Evolutionary conservation across 257 asterid genomes (phyloP).

Genomic region (Solanum bulbocastanum): DNA sequence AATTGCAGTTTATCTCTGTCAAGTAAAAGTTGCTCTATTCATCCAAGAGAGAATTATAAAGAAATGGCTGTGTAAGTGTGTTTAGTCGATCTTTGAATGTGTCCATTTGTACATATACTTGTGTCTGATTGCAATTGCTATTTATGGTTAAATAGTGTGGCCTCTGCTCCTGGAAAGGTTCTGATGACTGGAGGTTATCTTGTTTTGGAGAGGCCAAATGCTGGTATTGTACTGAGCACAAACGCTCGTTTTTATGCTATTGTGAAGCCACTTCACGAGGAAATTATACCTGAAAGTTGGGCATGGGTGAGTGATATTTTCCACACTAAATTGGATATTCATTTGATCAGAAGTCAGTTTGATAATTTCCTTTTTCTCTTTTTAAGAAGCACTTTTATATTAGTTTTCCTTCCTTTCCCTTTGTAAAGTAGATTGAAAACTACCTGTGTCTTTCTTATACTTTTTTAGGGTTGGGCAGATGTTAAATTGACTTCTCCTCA

Average conservation of each 20-base stretch:
- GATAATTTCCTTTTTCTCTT: background rate
- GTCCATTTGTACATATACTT: background rate
- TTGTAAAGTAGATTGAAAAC: background rate
- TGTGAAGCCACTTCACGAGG: conserved; percentile 69
- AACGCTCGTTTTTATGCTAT: conserved; percentile 93
- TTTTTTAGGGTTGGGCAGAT: conserved; percentile 70
- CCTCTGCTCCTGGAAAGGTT: conserved; percentile 99
- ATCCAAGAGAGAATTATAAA: background rate
- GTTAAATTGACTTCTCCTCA: conserved; percentile 94
- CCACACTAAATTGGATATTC: background rate
- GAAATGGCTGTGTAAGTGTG: conserved; percentile 16
- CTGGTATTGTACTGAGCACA: conserved; percentile 93
- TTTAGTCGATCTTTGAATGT: background rate
- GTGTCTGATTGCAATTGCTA: background rate
- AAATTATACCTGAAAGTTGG: conserved; percentile 63
- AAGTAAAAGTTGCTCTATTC: background rate
- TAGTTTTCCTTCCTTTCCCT: background rate
- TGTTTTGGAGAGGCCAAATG: conserved; percentile 90
- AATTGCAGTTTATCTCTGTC: background rate
- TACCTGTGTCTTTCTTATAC: background rate
- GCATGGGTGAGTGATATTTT: conserved; percentile 56
- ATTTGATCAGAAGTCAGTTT: background rate
- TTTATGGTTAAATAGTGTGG: conserved; percentile 46
- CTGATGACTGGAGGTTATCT: conserved; percentile 98
- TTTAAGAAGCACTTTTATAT: background rate